Base-by-base conservation (phyloP, 2,329 filamentous ascomycete species). In the Aspergillus candidus region DNA sequence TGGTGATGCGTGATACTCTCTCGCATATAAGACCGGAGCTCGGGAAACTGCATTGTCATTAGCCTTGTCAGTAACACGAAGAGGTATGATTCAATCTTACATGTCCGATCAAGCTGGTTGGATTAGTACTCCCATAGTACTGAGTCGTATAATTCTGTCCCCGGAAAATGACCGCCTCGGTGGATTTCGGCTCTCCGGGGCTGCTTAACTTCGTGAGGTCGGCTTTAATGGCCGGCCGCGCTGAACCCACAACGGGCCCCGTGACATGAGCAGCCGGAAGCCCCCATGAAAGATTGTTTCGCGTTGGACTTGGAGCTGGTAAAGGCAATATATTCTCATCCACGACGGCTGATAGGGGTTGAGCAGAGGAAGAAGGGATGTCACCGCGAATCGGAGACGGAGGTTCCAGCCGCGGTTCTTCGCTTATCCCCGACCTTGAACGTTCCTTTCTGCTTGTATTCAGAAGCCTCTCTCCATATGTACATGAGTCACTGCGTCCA, bases 111-210 rank as follows among this genome's bases (percentile, higher is more conserved):
- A 52, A 27, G 38, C 49, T 51, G 17, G 49, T 49, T 1, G 54
- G 44, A 48, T 56, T 55, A 32, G 51, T 56, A 6, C 52, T 49
- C n/a, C 54, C 54, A 35, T 52, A 56, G 17, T 54, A 56, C 32
- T 53, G 52, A 1, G 54, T 56, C 36, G 40, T 49, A 32, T 52
- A 56, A 35, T 55, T 54, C 40, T 54, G 38, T 2, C 54, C 54
- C 7, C 54, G 49, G n/a, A 56, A 54, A 18, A 55, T 54, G 22
- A 27, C 22, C 22, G 22, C 22, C 22, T 27, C 22, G 6, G 51
- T 47, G 8, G 43, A 43, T 11, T 53, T 46, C 1, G 39, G 38
- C 10, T 40, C 35, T 10, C 36, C 43, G 11, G 43, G 43, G 11
- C 36, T 36, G 6, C 32, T 14, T 13, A 39, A 27, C 35, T 36